Evolutionary conservation across 169 alveolate genomes (phyloP), one percentile per base, ranked within the genome.

Genomic region (Condylostoma magnum): DNA sequence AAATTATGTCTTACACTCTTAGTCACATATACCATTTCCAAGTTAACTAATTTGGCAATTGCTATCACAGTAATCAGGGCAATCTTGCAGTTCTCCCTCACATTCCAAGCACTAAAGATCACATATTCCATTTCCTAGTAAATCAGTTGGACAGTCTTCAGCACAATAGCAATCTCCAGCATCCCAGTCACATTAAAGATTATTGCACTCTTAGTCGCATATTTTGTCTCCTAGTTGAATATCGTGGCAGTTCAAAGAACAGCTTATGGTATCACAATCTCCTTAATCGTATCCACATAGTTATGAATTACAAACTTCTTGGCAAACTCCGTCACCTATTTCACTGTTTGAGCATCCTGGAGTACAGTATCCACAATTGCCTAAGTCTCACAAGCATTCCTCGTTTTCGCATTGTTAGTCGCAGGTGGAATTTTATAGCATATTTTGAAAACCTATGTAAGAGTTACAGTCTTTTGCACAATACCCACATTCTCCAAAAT

Each of bases 131-230:
- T n/a, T n/a, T n/a, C n/a, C n/a, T n/a, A n/a, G n/a, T n/a, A n/a
- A n/a, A n/a, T n/a, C n/a, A n/a, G n/a, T n/a, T n/a, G n/a, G n/a
- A n/a, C n/a, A n/a, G n/a, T n/a, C n/a, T n/a, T n/a, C n/a, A n/a
- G n/a, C n/a, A n/a, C n/a, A n/a, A n/a, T n/a, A 41, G 48, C 48
- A 41, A 15, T 41, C 48, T 15, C 48, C 48, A 41, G 15, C 10
- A 15, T 41, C 48, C 48, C 48, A 41, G 15, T 10, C 10, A 41
- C 48, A 41, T 15, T 10, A 10, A 10, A 10, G 20, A 15, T 22
- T 56, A 25, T 56, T 56, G 57, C 69, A 56, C 5, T 4, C 4
- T 56, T 56, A 28, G 50, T 56, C 69, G 36, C 69, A 56, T 34
- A 33, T 56, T 56, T 20, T 18, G 27, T 56, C 69, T 20, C 69